Evolutionary conservation across 2,329 filamentous ascomycete genomes (phyloP).

Genomic region (Cordyceps pruinosa): DNA sequence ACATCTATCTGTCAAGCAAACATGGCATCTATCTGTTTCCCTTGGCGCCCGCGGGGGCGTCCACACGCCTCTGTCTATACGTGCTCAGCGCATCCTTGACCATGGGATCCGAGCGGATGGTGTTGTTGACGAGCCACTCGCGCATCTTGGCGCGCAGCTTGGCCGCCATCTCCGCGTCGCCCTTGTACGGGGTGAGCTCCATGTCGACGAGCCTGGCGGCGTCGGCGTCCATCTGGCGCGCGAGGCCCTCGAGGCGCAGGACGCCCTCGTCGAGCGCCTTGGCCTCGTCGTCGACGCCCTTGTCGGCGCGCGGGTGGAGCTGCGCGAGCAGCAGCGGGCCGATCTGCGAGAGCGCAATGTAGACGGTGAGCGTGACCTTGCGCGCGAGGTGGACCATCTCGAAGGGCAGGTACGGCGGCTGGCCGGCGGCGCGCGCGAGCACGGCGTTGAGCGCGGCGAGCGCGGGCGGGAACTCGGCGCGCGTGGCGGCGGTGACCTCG

Average conservation of each 20-base stretch:
- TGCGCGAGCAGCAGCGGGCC: slow-evolving; percentile 54
- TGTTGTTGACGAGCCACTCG: slow-evolving; percentile 85
- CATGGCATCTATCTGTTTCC: slow-evolving; percentile 42
- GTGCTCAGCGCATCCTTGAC: slow-evolving; percentile 73
- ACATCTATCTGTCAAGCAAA: no score
- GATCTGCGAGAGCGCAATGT: slow-evolving; percentile 77
- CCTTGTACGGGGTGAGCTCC: slow-evolving; percentile 73
- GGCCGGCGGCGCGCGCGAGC: slow-evolving; percentile 30
- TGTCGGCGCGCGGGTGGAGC: slow-evolving; percentile 18
- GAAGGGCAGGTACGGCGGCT: slow-evolving; percentile 71
- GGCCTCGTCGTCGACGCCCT: slow-evolving; percentile 27
- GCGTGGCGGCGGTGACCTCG: slow-evolving; percentile 50
- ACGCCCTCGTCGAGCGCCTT: slow-evolving; percentile 55
- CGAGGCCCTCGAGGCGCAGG: slow-evolving; percentile 56
- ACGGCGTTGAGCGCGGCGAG: slow-evolving; percentile 40
- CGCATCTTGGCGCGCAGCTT: slow-evolving; percentile 62
- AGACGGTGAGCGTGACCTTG: slow-evolving; percentile 68
- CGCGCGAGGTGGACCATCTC: slow-evolving; percentile 72
- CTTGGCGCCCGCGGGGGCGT: slow-evolving; percentile 55
- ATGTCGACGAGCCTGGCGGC: slow-evolving; percentile 63
- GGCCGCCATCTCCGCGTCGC: slow-evolving; percentile 57
- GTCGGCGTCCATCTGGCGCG: slow-evolving; percentile 60
- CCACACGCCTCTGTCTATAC: slow-evolving; percentile 53
- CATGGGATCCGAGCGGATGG: slow-evolving; percentile 69
- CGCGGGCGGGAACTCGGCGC: slow-evolving; percentile 43